Base-by-base conservation (phyloP, 306 rosid species). In the Prunus campanulata region DNA sequence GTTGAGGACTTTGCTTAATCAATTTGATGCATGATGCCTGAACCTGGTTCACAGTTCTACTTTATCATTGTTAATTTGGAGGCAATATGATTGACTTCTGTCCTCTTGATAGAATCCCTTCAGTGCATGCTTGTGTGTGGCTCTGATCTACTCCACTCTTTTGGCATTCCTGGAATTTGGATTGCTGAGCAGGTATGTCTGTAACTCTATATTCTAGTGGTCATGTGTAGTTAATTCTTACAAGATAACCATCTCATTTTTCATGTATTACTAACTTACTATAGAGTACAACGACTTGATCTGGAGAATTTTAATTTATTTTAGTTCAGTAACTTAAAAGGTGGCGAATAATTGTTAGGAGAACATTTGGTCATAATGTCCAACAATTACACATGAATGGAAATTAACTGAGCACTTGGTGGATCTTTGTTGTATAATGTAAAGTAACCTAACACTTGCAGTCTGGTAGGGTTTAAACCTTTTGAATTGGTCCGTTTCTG, bases 51-150 rank as follows among this genome's bases (percentile, higher is more conserved):
- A 30, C 35, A 16, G 10, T 35, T 78, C 52, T 46, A 13, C 39
- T 25, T 27, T 65, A 52, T 75, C 78, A 35, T 49, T 70, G 2
- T 5, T 5, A 19, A 12, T 54, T 59, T 25, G 55, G 46, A 55
- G 16, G 13, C 19, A 54, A 25, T 48, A 52, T 18, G 55, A 30
- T 79, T 19, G 46, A 66, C 2, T 76, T 79, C 30, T 76, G 60
- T 82, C 70, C 70, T 76, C 82, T 65, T 82, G 79, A 55, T 79
- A 92, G 99, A 89, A 88, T 84, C 89, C 66, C 86, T 95, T 35
- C 89, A 86, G 86, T 90, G 91, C 85, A 87, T 92, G 96, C 90
- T 92, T 60, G 87, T 91, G 32, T 95, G 99, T 55, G 99, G 97
- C 82, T 92, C 99, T 51, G 99, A 95, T 88, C 92, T 95, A 56